A percentile compares a stretch with the other conserved stretches of the same genome.
phyloP scores from a whole-genome alignment of 495 filamentous ascomycete genomes.

The Penicillium herquei region DNA sequence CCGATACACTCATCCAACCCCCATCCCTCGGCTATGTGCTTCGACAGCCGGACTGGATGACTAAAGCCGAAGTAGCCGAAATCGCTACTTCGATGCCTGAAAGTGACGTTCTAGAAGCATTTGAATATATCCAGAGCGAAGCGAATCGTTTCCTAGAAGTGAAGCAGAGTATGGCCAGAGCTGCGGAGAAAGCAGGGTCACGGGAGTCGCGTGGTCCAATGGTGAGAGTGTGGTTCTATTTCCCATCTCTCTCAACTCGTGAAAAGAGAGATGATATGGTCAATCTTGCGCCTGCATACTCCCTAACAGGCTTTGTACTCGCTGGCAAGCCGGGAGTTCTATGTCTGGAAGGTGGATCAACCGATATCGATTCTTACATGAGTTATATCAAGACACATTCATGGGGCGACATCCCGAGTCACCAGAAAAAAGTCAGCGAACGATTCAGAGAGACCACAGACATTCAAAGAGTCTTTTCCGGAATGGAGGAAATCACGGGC shows the following conservation, averaged over 20 bases:
- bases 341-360: constrained; percentile 35
- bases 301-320: constrained; percentile 39
- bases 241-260: constrained; percentile 39
- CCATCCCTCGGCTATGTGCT: constrained; percentile 31
- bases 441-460: constrained; percentile 33
- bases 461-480: constrained; percentile 30
- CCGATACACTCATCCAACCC: constrained; percentile 21
- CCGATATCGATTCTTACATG: constrained; percentile 41
- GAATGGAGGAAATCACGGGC: constrained; percentile 44
- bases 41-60: constrained; percentile 44
- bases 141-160: constrained; percentile 25
- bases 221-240: constrained; percentile 44
- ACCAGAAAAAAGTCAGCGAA: constrained; percentile 45
- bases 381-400: constrained; percentile 45
- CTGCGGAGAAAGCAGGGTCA: not conserved
- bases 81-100: constrained; percentile 28
- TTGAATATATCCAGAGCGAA: constrained; percentile 34
- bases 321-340: constrained; percentile 42
- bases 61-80: constrained; percentile 34
- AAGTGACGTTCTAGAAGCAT: constrained; percentile 32
- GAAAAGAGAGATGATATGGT: constrained; percentile 41
- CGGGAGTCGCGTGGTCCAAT: constrained; percentile 10
- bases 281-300: constrained; percentile 33
- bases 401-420: constrained; percentile 44
- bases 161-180: constrained; percentile 11